These are phyloP conservation scores for Ascoidea asiatica DNA, from an alignment of 805 yeast species.

Conservation along the genomic window DNA sequence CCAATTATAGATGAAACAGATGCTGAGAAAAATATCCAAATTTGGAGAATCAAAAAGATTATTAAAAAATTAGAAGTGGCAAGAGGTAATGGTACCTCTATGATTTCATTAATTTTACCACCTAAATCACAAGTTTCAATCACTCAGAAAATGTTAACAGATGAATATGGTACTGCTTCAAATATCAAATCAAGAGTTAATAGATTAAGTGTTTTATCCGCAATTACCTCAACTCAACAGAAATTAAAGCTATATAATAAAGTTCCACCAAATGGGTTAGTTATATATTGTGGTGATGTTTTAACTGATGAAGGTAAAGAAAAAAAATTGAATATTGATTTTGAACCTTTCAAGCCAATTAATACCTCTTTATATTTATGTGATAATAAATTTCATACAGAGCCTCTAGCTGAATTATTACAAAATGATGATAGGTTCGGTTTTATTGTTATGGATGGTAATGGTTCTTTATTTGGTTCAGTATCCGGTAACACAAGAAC, in stretches of 20 bases:
- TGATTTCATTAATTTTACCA: constrained; percentile 93
- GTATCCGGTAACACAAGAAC: constrained; percentile 96
- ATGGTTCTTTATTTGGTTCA: constrained; percentile 92
- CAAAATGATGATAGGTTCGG: constrained; percentile 96
- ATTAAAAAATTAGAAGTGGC: constrained; percentile 81
- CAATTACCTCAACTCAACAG: constrained; percentile 97
- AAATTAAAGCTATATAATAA: constrained; percentile 78
- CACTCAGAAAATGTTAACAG: constrained; percentile 82
- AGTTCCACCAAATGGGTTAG: constrained; percentile 92
- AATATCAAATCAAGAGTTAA: constrained; percentile 97
- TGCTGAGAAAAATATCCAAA: constrained; percentile 93
- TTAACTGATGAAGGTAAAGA: constrained; percentile 95
- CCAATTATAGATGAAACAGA: constrained; percentile 33
- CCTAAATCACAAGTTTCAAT: constrained; percentile 90
- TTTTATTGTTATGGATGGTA: constrained; percentile 98
- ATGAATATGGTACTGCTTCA: constrained; percentile 98
- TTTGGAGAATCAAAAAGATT: constrained; percentile 97
- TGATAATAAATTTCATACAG: constrained; percentile 98
- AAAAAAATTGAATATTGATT: constrained; percentile 91
- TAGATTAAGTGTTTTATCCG: constrained; percentile 87
- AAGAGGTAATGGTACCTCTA: constrained; percentile 97
- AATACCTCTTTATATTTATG: constrained; percentile 93
- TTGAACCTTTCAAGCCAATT: constrained; percentile 98
- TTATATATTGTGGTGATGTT: constrained; percentile 96
- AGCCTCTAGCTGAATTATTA: constrained; percentile 83